Conservation (phyloP, 495 filamentous ascomycete genomes). For the Penicillium maclennaniae region DNA sequence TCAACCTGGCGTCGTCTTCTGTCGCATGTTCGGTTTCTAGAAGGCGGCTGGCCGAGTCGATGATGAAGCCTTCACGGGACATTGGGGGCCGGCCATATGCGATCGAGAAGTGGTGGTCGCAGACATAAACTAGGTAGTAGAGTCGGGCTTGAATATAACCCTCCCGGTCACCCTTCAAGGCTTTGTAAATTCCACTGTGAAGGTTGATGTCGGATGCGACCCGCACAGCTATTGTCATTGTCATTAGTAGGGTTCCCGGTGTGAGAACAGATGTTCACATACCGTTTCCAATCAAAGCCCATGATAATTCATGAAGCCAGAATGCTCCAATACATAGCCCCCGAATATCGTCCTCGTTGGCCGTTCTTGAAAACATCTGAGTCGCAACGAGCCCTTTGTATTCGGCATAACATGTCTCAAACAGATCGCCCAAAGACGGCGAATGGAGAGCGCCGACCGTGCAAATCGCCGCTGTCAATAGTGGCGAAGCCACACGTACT, state of each 20-base stretch:
- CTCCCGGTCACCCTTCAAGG: conserved; percentile 24
- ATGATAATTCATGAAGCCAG: conserved; percentile 35
- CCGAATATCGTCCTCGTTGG: conserved; percentile 28
- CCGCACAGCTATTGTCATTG: conserved; percentile 23
- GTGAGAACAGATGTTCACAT: neutral
- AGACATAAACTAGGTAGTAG: conserved; percentile 36
- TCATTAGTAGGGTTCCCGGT: conserved; percentile 6
- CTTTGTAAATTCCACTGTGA: conserved; percentile 28
- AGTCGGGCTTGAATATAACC: conserved; percentile 27
- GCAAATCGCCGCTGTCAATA: conserved; percentile 33
- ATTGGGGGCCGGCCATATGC: conserved; percentile 35
- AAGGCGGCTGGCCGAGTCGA: conserved; percentile 20
- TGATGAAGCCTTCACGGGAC: conserved; percentile 27
- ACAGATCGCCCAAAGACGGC: conserved; percentile 22
- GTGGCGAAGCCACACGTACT: conserved; percentile 21
- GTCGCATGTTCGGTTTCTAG: conserved; percentile 28
- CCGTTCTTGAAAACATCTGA: conserved; percentile 18
- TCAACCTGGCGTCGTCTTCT: conserved; percentile 31
- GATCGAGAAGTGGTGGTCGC: conserved; percentile 37
- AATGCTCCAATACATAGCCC: conserved; percentile 35
- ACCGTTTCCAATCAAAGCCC: conserved; percentile 28
- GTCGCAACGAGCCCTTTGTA: conserved; percentile 21
- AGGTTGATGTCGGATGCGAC: conserved; percentile 30
- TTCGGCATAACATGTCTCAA: conserved; percentile 27
- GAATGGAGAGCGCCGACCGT: conserved; percentile 32